Evolutionary conservation across 768 basidiomycete species (phyloP).

Genomic region (Boletus rubroflammeus): DNA sequence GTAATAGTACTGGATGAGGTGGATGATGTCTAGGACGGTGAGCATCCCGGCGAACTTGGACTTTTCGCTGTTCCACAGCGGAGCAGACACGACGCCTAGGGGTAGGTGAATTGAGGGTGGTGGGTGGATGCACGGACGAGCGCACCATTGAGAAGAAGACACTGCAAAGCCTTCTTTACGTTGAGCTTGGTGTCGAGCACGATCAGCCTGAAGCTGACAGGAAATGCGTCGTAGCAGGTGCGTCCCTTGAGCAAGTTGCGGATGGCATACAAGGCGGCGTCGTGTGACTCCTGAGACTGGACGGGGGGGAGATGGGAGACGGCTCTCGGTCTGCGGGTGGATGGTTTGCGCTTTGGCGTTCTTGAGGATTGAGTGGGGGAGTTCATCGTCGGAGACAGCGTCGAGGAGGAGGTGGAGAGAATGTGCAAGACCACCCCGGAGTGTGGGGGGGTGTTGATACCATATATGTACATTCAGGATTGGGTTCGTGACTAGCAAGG

Average conservation of each 20-base stretch:
- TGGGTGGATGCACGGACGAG: background rate
- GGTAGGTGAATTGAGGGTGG: background rate
- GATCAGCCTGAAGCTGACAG: constrained; percentile 93
- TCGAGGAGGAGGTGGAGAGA: background rate
- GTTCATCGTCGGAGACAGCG: constrained; percentile 34
- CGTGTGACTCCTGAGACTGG: constrained; percentile 58
- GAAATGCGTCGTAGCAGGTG: constrained; percentile 94
- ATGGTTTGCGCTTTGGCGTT: constrained; percentile 49
- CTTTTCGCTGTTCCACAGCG: constrained; percentile 94
- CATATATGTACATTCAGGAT: constrained; percentile 9
- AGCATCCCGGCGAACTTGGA: constrained; percentile 97
- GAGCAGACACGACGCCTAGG: constrained; percentile 94
- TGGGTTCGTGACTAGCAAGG: constrained; percentile 12
- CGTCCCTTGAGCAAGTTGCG: constrained; percentile 79
- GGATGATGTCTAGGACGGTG: constrained; percentile 98
- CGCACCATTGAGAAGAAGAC: constrained; percentile 74
- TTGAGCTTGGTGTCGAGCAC: constrained; percentile 94
- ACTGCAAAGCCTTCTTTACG: constrained; percentile 92
- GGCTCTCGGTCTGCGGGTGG: constrained; percentile 54
- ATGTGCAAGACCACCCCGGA: constrained; percentile 10
- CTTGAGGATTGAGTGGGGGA: constrained; percentile 50
- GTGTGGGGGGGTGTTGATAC: constrained; percentile 12
- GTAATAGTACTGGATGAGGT: constrained; percentile 98
- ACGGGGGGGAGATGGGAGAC: constrained; percentile 53
- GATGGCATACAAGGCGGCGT: constrained; percentile 65